These are phyloP conservation scores for Xylaria castorea DNA, from an alignment of 495 filamentous ascomycete species.

Conservation along the genomic window DNA sequence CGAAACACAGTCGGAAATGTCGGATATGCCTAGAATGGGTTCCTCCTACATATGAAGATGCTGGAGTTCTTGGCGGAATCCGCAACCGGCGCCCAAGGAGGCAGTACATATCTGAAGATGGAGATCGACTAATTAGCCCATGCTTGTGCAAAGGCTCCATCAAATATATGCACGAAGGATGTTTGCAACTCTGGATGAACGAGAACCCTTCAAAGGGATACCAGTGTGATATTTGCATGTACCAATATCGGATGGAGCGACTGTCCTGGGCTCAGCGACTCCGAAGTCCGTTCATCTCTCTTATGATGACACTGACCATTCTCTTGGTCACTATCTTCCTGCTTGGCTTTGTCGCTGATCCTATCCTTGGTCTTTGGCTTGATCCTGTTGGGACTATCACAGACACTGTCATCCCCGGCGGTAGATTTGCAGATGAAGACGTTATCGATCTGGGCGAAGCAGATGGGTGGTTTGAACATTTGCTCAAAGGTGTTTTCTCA, in stretches of 20 bases:
- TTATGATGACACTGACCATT: constrained; percentile 71
- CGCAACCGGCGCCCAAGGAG: constrained; percentile 67
- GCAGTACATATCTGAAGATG: constrained; percentile 76
- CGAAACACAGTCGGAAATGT: constrained; percentile 65
- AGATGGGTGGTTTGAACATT: constrained; percentile 75
- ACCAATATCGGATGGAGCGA: constrained; percentile 81
- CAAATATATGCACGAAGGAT: constrained; percentile 95
- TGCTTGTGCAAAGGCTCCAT: constrained; percentile 93
- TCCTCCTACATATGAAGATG: constrained; percentile 73
- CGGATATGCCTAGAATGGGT: constrained; percentile 93
- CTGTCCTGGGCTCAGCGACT: constrained; percentile 78
- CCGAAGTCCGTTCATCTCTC: constrained; percentile 68
- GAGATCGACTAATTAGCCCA: constrained; percentile 84
- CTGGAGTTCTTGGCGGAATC: constrained; percentile 66
- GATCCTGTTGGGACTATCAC: constrained; percentile 66
- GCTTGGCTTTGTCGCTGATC: constrained; percentile 90
- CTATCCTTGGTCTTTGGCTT: constrained; percentile 86
- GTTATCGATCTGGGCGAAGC: constrained; percentile 46
- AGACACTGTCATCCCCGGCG: constrained; percentile 45
- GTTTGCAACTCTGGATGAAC: constrained; percentile 84
- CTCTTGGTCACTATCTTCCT: constrained; percentile 74
- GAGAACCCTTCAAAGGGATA: constrained; percentile 74
- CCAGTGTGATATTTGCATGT: constrained; percentile 88
- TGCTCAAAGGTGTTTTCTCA: constrained; percentile 84
- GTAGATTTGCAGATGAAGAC: constrained; percentile 47